These are phyloP conservation scores for Nigrospora sphaerica DNA, from an alignment of 2,329 filamentous ascomycete genomes.

Conservation along the genomic window DNA sequence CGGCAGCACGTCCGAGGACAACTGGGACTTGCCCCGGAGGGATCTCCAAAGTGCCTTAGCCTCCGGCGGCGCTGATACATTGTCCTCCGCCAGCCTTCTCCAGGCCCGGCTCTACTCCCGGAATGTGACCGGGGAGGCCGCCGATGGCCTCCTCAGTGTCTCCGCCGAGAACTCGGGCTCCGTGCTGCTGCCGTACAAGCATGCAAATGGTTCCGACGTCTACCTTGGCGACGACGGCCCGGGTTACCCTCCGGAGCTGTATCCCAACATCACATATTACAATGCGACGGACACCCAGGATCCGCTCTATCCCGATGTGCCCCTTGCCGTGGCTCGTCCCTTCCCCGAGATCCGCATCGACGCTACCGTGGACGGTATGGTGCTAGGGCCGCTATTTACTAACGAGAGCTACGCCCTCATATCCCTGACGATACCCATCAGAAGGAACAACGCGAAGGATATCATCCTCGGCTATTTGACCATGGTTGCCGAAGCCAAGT, in stretches of 20 bases:
- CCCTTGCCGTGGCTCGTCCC: constrained; percentile 36
- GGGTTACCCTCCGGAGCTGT: constrained; percentile 68
- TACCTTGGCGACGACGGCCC: constrained; percentile 52
- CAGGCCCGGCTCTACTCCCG: constrained; percentile 70
- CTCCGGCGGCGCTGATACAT: constrained; percentile 40
- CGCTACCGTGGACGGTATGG: constrained; percentile 45
- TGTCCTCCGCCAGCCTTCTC: constrained; percentile 43
- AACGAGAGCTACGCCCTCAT: constrained; percentile 70
- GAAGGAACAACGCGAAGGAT: constrained; percentile 52
- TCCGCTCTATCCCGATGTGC: constrained; percentile 29
- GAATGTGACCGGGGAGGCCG: constrained; percentile 48
- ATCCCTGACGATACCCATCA: constrained; percentile 74
- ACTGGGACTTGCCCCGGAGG: constrained; percentile 53
- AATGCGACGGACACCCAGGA: constrained; percentile 32
- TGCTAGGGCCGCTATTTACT: constrained; percentile 68
- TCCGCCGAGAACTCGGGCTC: constrained; percentile 43
- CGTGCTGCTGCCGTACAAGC: constrained; percentile 55
- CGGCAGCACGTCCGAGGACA: constrained; percentile 45
- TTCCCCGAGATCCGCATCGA: constrained; percentile 44
- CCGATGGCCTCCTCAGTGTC: constrained; percentile 53
- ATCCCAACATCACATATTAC: constrained; percentile 70
- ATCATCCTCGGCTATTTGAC: constrained; percentile 81
- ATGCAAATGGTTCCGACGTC: constrained; percentile 49
- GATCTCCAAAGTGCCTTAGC: constrained; percentile 68
- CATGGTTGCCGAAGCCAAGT: constrained; percentile 60